Conservation (phyloP, 352 stramenopile species). For the Phytophthora ramorum region DNA sequence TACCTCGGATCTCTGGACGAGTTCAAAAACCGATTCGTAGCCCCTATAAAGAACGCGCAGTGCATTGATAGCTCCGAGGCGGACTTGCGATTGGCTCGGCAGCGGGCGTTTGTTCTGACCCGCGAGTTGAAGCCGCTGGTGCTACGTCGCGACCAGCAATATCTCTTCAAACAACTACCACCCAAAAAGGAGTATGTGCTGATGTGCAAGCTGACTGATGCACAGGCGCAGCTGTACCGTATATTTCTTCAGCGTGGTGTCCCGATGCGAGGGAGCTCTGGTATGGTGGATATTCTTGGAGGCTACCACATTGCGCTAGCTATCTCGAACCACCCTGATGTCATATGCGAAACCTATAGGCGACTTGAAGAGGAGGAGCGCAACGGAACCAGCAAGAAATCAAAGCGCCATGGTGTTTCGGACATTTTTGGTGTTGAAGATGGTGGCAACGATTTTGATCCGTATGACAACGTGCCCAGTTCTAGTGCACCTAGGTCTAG, state of each 20-base stretch:
- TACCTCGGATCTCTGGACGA: constrained; percentile 83
- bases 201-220: constrained; percentile 80
- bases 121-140: constrained; percentile 83
- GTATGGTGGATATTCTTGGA: constrained; percentile 75
- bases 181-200: constrained; percentile 92
- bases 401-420: constrained; percentile 28
- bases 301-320: constrained; percentile 88
- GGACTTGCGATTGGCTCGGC: constrained; percentile 72
- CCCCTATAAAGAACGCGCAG: constrained; percentile 90
- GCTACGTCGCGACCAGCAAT: constrained; percentile 87
- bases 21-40: constrained; percentile 92
- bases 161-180: constrained; percentile 83
- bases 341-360: constrained; percentile 73
- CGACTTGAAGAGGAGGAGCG: constrained; percentile 62
- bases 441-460: constrained; percentile 62
- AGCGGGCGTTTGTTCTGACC: constrained; percentile 84
- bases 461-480: constrained; percentile 28
- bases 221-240: constrained; percentile 80
- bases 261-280: constrained; percentile 58
- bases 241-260: constrained; percentile 71
- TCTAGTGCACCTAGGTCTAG: constrained; percentile 1
- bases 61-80: constrained; percentile 80
- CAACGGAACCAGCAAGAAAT: constrained; percentile 46
- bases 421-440: constrained; percentile 56
- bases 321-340: constrained; percentile 91